Evolutionary conservation across 768 basidiomycete species (phyloP), one percentile per base, ranked within the genome.

Genomic region (Piloderma croceum): DNA sequence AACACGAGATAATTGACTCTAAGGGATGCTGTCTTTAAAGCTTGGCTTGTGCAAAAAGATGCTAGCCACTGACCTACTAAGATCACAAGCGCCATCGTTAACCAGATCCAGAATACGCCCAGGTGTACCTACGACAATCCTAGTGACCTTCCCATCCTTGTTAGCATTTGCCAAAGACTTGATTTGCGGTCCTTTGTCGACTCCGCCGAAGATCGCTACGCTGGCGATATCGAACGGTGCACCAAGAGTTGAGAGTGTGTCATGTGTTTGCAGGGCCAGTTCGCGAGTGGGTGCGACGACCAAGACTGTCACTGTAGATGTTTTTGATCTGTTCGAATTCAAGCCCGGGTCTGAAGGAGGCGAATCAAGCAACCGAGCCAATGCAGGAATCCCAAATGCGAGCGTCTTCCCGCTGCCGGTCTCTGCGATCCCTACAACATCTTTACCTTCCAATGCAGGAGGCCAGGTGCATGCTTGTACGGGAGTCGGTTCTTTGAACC

Each of bases 361-460:
- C 21, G 57, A 52, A 24, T 70, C 62, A 41, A 82, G 67, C 25
- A 94, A 70, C 32, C 73, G 76, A 7, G 79, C 69, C 31, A 94
- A 70, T 2, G 90, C 92, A 9, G 96, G 96, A 31, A 98, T 79
- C 29, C 91, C 93, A 56, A 99, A 99, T 1, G 91, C 89, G 12
- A 97, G 74, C 0, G 96, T 99, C 68, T 99, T 99, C 11, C 96
- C 96, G 54, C 89, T 90, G 48, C 94, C 94, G 2, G 94, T 98
- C 69, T 98, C 93, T 6, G 94, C 93, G 45, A 98, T 90, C 36
- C 94, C 94, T 22, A 98, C 82, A 0, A 94, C 88, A 58, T 98
- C 89, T n/a, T 69, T 69, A 1, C 86, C 86, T 18, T 74, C 68
- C 19, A 98, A 67, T 5, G 88, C 80, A 24, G 87, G 80, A 2